Evolutionary conservation across 768 basidiomycete species (phyloP), one percentile per base, ranked within the genome.

Genomic region (Dictyophora rubrovolvata): DNA sequence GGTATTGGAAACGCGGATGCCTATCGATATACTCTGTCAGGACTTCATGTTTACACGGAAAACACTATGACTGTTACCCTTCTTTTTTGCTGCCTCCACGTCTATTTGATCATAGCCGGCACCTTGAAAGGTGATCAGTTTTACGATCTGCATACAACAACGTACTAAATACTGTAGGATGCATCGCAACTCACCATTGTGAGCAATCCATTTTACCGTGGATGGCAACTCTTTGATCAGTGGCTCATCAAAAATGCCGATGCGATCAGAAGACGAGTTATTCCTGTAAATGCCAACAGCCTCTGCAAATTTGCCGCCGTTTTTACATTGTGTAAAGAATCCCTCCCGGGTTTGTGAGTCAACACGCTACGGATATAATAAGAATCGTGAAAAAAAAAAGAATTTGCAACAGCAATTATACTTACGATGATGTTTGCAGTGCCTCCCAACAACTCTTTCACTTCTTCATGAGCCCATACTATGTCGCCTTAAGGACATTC

Each of bases 101-200:
- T 93, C 87, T 63, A 95, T 86, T 61, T 85, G 83, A 68, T 96
- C 92, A 68, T 96, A 96, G 0, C 93, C 92, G 0, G 93, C 92
- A 2, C 57, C 57, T n/a, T 59, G 21, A 33, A 52, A 42, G n/a
- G 2, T 42, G 3, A 14, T n/a, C 42, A 42, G n/a, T 42, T n/a
- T 28, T 28, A 28, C 28, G 28, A 28, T 28, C 23, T 28, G 56
- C n/a, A 36, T 48, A 22, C 50, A 55, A 55, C 21, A 28, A 17
- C 23, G 5, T 36, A 9, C 9, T 36, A 21, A 16, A 46, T 20
- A 21, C 17, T 22, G 10, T 12, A 17, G 36, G 47, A 46, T 7
- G 17, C 17, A 20, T 51, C 21, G 18, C 36, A 20, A 34, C 57
- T 34, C 50, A 11, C 93, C 93, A 59, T 93, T 93, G 70, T 93